Evolutionary conservation across 169 alveolate species (phyloP), one percentile per base, ranked within the genome.

Genomic region (Plasmodium berghei): DNA sequence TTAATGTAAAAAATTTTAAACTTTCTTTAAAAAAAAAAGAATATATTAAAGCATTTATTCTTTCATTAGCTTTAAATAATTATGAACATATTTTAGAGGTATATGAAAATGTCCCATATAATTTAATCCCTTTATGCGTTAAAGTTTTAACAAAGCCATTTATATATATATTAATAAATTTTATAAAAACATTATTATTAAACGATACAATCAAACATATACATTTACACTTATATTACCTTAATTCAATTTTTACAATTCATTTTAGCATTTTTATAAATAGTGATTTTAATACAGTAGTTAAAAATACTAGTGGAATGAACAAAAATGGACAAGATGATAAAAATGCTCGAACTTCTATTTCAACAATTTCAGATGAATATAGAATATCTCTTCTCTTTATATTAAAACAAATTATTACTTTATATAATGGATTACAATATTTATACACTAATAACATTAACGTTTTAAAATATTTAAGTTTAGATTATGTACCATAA

Each of bases 61-160:
- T 95, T 61, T 92, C 96, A 24, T 80, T 95, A 42, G 97, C 97
- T 10, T 74, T 95, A 90, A 95, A 95, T 80, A 89, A 94, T 80
- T 94, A 92, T 63, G 92, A 94, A 42, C 83, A 93, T 63, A 87
- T 95, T 52, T 73, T 87, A 45, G 88, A 87, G 18, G 92, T 89
- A 20, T 95, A 95, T 75, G 95, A 88, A 49, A 73, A 64, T 18
- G 92, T 93, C 45, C 97, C 97, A 8, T 72, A 86, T 24, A 58
- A 62, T 55, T 61, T 86, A 24, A 93, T 90, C 0, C 89, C 89
- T 63, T 45, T 74, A 54, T 91, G 88, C 49, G 88, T 48, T 55
- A 91, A 72, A 52, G 67, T 66, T 34, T 54, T 67, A 72, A 70
- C 71, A 34, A 88, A 63, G 67, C 92, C 89, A 10, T 91, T 72